These are phyloP conservation scores for Ammopiptanthus mongolicus DNA, from an alignment of 306 rosid genomes.

Conservation along the genomic window DNA sequence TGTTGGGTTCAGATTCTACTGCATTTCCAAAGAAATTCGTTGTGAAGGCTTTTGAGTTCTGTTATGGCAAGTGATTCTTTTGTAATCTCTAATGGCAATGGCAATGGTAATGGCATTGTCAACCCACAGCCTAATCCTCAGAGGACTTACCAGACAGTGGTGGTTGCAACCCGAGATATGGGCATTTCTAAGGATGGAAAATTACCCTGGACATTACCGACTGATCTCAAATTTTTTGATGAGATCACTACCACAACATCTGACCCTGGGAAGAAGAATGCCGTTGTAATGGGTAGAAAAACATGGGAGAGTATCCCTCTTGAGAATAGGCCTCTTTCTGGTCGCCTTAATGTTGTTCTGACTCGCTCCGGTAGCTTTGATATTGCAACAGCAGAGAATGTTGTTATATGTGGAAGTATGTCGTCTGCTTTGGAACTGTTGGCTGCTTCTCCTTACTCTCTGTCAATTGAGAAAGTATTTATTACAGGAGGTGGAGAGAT, in stretches of 20 bases:
- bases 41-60: slow-evolving; percentile 28
- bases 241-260: slow-evolving; percentile 58
- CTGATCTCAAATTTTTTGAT: slow-evolving; percentile 73
- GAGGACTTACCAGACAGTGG: slow-evolving; percentile 91
- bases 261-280: slow-evolving; percentile 83
- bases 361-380: slow-evolving; percentile 95
- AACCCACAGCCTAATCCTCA: slow-evolving; percentile 45
- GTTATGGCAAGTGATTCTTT: slow-evolving; percentile 64
- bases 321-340: slow-evolving; percentile 66
- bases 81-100: slow-evolving; percentile 50
- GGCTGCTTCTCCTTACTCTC: slow-evolving; percentile 85
- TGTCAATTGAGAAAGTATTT: slow-evolving; percentile 93
- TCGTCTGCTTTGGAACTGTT: slow-evolving; percentile 83
- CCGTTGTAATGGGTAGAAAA: slow-evolving; percentile 88
- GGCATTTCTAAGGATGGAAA: slow-evolving; percentile 90
- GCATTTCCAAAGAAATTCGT: slow-evolving; percentile 32
- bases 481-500: slow-evolving; percentile 86
- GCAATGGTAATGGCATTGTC: slow-evolving; percentile 37
- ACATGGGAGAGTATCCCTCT: slow-evolving; percentile 85
- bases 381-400: slow-evolving; percentile 91
- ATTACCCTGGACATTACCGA: slow-evolving; percentile 78
- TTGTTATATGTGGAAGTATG: slow-evolving; percentile 79
- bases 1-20: slow-evolving; percentile 32
- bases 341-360: slow-evolving; percentile 88
- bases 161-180: slow-evolving; percentile 75